Evolutionary conservation across 2,329 filamentous ascomycete genomes (phyloP).

Genomic region (Pseudocercospora fijiensis): DNA sequence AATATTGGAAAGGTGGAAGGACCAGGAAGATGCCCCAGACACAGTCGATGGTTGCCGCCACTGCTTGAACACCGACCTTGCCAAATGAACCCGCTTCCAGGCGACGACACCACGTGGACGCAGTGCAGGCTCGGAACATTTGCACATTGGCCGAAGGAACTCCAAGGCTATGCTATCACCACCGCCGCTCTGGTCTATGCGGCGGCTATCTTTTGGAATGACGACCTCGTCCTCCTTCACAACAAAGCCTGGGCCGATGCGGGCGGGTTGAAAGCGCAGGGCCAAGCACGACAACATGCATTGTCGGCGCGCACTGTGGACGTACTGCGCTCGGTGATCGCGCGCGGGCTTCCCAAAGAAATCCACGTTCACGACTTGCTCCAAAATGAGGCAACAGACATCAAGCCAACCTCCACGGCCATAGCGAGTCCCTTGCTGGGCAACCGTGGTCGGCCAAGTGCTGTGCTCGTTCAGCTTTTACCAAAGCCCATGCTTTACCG

Average conservation of each 20-base stretch:
- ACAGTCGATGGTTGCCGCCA: neutral
- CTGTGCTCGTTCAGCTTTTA: constrained; percentile 30
- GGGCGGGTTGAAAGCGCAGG: constrained; percentile 36
- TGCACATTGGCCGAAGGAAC: constrained; percentile 38
- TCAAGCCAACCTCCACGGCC: constrained; percentile 21
- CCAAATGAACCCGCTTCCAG: constrained; percentile 22
- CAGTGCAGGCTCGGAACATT: constrained; percentile 36
- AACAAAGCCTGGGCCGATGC: constrained; percentile 45
- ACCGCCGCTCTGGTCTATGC: constrained; percentile 45
- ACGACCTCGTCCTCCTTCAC: constrained; percentile 41
- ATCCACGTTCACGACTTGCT: constrained; percentile 26
- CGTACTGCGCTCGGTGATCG: constrained; percentile 37
- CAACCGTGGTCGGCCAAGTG: constrained; percentile 8
- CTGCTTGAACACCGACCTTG: neutral
- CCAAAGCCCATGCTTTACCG: constrained; percentile 20
- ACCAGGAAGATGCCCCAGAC: neutral
- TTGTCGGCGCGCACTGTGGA: constrained; percentile 40
- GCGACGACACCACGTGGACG: constrained; percentile 18
- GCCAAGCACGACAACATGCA: constrained; percentile 35
- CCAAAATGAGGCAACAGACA: constrained; percentile 1
- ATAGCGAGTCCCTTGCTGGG: constrained; percentile 31
- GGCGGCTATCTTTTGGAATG: constrained; percentile 46
- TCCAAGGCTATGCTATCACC: constrained; percentile 34
- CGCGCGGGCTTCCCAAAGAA: constrained; percentile 27
- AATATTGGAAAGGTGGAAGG: neutral